phyloP scores from a whole-genome alignment of 179 eudicot species.

The Sideroxylon spinosum region DNA sequence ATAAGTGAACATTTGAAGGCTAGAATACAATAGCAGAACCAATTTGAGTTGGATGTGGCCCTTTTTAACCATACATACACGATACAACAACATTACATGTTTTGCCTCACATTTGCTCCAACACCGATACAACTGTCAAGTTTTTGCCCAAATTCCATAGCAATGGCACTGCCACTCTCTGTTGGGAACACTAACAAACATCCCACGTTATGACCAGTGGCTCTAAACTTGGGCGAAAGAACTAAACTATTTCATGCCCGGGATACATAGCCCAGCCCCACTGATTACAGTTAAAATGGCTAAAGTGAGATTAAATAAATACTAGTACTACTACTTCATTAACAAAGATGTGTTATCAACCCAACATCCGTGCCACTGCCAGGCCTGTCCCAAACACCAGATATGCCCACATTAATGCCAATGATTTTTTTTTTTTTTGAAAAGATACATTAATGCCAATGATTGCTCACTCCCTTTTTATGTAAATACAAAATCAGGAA shows the following conservation, averaged over 20 bases:
- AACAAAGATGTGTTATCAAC: no score
- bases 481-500: no score
- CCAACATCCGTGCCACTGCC: no score
- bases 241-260: background rate
- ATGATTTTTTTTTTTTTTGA: no score
- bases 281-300: background rate
- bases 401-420: background rate
- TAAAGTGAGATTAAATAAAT: background rate
- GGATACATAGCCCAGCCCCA: background rate
- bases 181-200: background rate
- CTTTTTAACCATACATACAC: background rate
- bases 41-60: background rate
- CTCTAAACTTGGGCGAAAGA: background rate
- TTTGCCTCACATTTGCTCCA: background rate
- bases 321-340: background rate
- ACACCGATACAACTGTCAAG: background rate
- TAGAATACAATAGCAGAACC: background rate
- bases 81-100: background rate
- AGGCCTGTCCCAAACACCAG: background rate
- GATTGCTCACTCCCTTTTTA: no score
- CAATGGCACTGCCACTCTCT: background rate
- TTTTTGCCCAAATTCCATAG: background rate
- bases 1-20: background rate
- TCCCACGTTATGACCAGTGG: background rate
- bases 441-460: background rate